Percentiles rank a stretch among this genome's conserved stretches.
phyloP scores from a whole-genome alignment of 2,329 filamentous ascomycete species.

The Sordariomycetes sp. region DNA sequence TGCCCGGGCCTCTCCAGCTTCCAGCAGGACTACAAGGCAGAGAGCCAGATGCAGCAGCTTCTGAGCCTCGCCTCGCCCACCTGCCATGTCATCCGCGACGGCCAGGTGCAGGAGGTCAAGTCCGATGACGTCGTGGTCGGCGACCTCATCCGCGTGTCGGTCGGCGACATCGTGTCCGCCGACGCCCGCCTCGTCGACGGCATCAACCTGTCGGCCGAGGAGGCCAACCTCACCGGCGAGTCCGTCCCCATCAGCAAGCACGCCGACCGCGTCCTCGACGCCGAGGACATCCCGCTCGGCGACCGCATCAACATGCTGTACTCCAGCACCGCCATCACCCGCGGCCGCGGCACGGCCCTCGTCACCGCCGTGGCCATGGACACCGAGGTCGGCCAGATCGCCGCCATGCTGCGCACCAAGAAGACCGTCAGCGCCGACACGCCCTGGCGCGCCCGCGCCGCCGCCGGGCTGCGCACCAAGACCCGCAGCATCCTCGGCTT shows the following conservation, averaged over 20 bases:
- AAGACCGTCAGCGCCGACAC: conserved; percentile 30
- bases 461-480: conserved; percentile 29
- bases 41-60: conserved; percentile 51
- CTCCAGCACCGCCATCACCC: conserved; percentile 61
- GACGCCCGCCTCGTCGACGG: conserved; percentile 55
- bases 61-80: conserved; percentile 47
- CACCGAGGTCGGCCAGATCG: conserved; percentile 68
- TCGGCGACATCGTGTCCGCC: conserved; percentile 60
- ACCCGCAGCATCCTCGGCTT: conserved; percentile 48
- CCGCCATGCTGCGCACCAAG: conserved; percentile 52
- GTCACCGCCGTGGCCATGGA: conserved; percentile 62
- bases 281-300: conserved; percentile 48
- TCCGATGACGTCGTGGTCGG: conserved; percentile 52
- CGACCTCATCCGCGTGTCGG: conserved; percentile 51
- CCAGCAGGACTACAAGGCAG: conserved; percentile 47
- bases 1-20: conserved; percentile 4
- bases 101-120: conserved; percentile 37
- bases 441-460: conserved; percentile 28
- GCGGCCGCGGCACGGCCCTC: conserved; percentile 58
- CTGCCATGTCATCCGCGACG: conserved; percentile 46
- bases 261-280: conserved; percentile 41
- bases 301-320: conserved; percentile 63
- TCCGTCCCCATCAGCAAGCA: conserved; percentile 59
- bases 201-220: conserved; percentile 68
- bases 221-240: conserved; percentile 65